Evolutionary conservation across 441 rosid species (phyloP).

Genomic region (Gossypium lobatum): DNA sequence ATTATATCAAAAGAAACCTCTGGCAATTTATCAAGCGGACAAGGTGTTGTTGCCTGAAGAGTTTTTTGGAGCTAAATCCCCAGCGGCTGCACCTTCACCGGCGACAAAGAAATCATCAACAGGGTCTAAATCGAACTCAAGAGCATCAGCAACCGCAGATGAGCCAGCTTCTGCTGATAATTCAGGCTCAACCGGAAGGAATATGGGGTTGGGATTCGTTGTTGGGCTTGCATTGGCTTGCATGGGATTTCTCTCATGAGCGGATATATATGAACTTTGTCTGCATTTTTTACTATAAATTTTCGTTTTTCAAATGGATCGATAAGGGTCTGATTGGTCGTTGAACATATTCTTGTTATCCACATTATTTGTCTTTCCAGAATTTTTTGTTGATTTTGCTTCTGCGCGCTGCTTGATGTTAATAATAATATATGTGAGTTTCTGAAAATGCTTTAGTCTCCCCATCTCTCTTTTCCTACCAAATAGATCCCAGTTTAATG

Average conservation of each 20-base stretch:
- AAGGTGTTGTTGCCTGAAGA: constrained; percentile 47
- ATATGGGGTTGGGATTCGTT: constrained; percentile 22
- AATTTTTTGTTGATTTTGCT: neutral
- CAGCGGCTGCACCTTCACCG: constrained; percentile 19
- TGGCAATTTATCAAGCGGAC: constrained; percentile 54
- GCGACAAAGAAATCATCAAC: neutral
- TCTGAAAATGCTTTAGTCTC: neutral
- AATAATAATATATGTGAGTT: neutral
- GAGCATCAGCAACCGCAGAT: constrained; percentile 12
- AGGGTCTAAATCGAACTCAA: neutral
- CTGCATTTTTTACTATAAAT: neutral
- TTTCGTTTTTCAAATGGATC: neutral
- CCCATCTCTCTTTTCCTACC: neutral
- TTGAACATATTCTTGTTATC: constrained; percentile 3
- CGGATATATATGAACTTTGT: neutral
- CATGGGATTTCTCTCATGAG: constrained; percentile 33
- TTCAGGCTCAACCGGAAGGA: constrained; percentile 15
- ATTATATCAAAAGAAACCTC: constrained; percentile 27
- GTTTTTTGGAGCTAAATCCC: constrained; percentile 32
- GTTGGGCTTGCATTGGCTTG: constrained; percentile 28
- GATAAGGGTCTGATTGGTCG: neutral
- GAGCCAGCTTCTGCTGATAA: constrained; percentile 17
- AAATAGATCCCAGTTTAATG: neutral
- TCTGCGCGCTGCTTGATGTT: neutral
- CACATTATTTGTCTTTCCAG: neutral